Evolutionary conservation across 352 stramenopile genomes (phyloP).

Genomic region (Aphanomyces cochlioides): DNA sequence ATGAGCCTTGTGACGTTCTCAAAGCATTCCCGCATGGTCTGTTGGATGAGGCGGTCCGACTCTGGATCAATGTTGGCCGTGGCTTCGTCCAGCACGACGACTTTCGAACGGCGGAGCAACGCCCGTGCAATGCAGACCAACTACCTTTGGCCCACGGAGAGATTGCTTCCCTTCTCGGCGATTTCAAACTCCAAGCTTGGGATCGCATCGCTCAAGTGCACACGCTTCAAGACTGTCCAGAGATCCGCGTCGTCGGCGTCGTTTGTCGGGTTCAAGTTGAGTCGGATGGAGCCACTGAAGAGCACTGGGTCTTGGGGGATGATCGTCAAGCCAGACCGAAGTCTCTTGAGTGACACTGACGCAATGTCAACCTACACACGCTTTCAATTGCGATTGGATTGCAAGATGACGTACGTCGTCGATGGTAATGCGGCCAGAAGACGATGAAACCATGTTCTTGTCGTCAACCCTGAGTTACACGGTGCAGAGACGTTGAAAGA

Average conservation of each 20-base stretch:
- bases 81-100: slow-evolving; percentile 41
- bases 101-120: slow-evolving; percentile 70
- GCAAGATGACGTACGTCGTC: slow-evolving; percentile 43
- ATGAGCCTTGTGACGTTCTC: slow-evolving; percentile 76
- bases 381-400: not conserved
- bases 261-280: slow-evolving; percentile 30
- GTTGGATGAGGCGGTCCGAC: slow-evolving; percentile 52
- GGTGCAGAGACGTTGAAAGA: no score
- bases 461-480: no score
- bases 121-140: slow-evolving; percentile 89
- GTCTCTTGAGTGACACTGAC: slow-evolving; percentile 54
- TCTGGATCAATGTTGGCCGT: slow-evolving; percentile 63
- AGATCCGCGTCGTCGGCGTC: slow-evolving; percentile 33
- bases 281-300: slow-evolving; percentile 21
- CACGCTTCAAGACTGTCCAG: slow-evolving; percentile 21
- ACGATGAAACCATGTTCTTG: slow-evolving; percentile 57
- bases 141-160: slow-evolving; percentile 76
- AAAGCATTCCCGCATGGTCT: slow-evolving; percentile 71
- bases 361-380: slow-evolving; percentile 45
- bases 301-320: slow-evolving; percentile 67
- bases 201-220: slow-evolving; percentile 44
- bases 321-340: slow-evolving; percentile 57
- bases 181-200: slow-evolving; percentile 26
- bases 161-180: slow-evolving; percentile 67
- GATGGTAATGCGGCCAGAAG: slow-evolving; percentile 56